phyloP scores from a whole-genome alignment of 2,329 filamentous ascomycete species.

The Phyllosticta ampelicida region DNA sequence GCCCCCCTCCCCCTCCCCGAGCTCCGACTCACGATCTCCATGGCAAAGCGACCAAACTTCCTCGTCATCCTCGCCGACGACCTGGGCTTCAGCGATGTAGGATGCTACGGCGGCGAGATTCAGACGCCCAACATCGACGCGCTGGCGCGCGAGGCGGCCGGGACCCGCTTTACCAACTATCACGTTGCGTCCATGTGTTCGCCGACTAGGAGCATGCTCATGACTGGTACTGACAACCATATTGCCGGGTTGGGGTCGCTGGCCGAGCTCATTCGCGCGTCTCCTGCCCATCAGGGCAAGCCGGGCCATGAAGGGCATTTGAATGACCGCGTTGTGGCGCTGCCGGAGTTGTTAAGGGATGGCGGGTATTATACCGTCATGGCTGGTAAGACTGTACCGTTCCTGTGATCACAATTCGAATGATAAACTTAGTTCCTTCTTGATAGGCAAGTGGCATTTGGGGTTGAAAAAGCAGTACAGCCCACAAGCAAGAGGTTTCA shows the following conservation, averaged over 20 bases:
- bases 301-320: conserved; percentile 55
- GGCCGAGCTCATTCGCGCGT: conserved; percentile 30
- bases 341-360: conserved; percentile 49
- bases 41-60: conserved; percentile 42
- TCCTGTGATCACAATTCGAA: too few relatives aligned
- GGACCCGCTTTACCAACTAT: conserved; percentile 52
- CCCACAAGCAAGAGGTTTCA: conserved; percentile 49
- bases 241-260: conserved; percentile 47
- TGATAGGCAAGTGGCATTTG: conserved; percentile 41
- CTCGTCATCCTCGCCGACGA: conserved; percentile 50
- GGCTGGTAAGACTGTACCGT: conserved; percentile 39
- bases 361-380: conserved; percentile 50
- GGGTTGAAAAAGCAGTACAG: conserved; percentile 47
- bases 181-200: conserved; percentile 55
- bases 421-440: not conserved
- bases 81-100: conserved; percentile 49
- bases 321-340: conserved; percentile 46
- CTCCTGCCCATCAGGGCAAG: conserved; percentile 44
- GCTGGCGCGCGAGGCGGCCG: conserved; percentile 29
- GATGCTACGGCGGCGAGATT: conserved; percentile 50
- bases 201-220: conserved; percentile 54
- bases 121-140: conserved; percentile 49
- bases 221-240: conserved; percentile 54
- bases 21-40: not conserved
- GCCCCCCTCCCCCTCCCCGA: not conserved